Percentiles rank a stretch among this genome's conserved stretches.
Evolutionary conservation across 345 rosid genomes (phyloP).

Genomic region (Populus euphratica): DNA sequence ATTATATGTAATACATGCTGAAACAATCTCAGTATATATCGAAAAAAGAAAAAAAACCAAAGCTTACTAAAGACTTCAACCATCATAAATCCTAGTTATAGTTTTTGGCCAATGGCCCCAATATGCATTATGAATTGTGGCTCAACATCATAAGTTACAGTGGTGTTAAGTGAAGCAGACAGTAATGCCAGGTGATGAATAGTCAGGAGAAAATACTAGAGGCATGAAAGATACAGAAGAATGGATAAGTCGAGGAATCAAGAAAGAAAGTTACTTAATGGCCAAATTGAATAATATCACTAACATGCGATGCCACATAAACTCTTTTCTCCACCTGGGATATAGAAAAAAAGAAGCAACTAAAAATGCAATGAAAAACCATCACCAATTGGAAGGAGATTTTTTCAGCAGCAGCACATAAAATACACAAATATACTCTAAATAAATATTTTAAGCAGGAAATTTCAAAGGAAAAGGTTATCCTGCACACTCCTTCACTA

Average conservation of each 20-base stretch:
- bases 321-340: constrained; percentile 57
- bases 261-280: constrained; percentile 45
- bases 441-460: neutral
- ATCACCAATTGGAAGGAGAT: neutral
- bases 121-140: neutral
- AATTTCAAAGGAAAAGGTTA: neutral
- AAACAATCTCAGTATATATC: neutral
- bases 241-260: constrained; percentile 4
- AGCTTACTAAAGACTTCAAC: neutral
- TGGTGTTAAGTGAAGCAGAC: neutral
- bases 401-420: neutral
- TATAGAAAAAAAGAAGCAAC: neutral
- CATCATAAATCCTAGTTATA: neutral
- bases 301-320: constrained; percentile 72
- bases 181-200: neutral
- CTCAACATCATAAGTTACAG: neutral
- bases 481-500: neutral
- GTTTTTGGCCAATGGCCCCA: neutral
- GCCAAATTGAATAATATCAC: constrained; percentile 94
- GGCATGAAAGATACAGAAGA: constrained; percentile 4
- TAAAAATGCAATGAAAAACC: neutral
- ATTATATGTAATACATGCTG: neutral
- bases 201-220: neutral
- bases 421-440: too few relatives aligned
- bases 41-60: neutral